phyloP scores from a whole-genome alignment of 345 rosid species.

The Zanthoxylum bungeanum region DNA sequence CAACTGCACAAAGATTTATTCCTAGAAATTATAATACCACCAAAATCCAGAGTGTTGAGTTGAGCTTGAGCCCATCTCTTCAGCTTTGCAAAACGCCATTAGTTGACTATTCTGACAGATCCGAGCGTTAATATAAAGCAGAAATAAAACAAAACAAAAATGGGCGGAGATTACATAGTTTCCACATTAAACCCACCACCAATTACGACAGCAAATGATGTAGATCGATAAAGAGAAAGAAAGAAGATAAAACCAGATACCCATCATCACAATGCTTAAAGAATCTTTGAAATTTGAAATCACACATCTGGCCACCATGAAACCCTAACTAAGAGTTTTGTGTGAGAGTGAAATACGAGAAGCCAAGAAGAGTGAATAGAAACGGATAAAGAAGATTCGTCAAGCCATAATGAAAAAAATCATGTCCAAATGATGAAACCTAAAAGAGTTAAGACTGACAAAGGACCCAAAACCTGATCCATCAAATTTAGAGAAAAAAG shows the following conservation, averaged over 20 bases:
- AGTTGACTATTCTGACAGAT: conserved; percentile 21
- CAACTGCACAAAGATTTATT: background rate
- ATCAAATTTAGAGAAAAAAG: conserved; percentile 27
- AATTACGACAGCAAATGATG: background rate
- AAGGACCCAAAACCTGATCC: conserved; percentile 26
- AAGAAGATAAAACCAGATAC: conserved; percentile 3
- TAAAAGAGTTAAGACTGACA: conserved; percentile 38
- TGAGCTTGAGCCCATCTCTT: conserved; percentile 17
- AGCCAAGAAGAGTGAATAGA: conserved; percentile 27
- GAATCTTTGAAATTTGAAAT: background rate
- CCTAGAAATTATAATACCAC: background rate
- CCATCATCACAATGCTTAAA: background rate
- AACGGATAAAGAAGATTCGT: conserved; percentile 44
- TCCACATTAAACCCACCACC: conserved; percentile 14
- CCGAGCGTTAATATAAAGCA: conserved; percentile 11
- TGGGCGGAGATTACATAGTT: conserved; percentile 23
- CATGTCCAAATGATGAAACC: conserved; percentile 36
- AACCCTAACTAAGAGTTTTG: conserved; percentile 23
- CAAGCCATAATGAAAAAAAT: conserved; percentile 38
- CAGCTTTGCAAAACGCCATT: conserved; percentile 13
- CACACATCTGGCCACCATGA: background rate
- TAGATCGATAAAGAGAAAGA: conserved; percentile 1
- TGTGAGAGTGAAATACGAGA: background rate
- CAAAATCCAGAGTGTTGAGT: background rate
- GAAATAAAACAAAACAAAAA: conserved; percentile 11